phyloP scores from a whole-genome alignment of 169 alveolate genomes.

The Amoebophrya sp. region DNA sequence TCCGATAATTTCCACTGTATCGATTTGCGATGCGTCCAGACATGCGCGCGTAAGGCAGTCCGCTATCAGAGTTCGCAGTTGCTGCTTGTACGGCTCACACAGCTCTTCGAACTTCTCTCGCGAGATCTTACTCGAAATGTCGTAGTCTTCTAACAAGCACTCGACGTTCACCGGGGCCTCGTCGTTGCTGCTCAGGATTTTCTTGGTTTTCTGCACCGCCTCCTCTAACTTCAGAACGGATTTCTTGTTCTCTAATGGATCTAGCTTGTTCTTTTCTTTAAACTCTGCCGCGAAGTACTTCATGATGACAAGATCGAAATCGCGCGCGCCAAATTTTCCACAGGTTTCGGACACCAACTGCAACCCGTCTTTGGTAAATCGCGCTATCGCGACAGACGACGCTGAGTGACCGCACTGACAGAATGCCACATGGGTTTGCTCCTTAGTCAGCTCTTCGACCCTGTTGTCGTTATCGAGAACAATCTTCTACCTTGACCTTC shows the following conservation, averaged over 20 bases:
- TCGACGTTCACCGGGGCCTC: conserved; percentile 83
- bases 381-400: conserved; percentile 64
- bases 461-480: no score
- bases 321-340: conserved; percentile 89
- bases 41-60: not conserved
- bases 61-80: not conserved
- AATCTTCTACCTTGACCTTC: no score
- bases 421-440: conserved; percentile 68
- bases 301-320: conserved; percentile 79
- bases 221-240: conserved; percentile 82
- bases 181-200: conserved; percentile 83
- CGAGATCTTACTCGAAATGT: conserved; percentile 55
- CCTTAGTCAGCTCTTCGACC: not conserved
- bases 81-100: conserved; percentile 56
- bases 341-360: conserved; percentile 75
- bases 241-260: conserved; percentile 75
- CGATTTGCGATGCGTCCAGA: conserved; percentile 20
- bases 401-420: conserved; percentile 88
- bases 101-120: conserved; percentile 85
- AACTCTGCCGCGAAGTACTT: conserved; percentile 75
- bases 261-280: conserved; percentile 67
- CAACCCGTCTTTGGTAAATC: conserved; percentile 76
- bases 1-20: conserved; percentile 89
- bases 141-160: conserved; percentile 88
- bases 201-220: conserved; percentile 83